These are phyloP conservation scores for Didymella pomorum DNA, from an alignment of 2,329 filamentous ascomycete species.

Conservation along the genomic window DNA sequence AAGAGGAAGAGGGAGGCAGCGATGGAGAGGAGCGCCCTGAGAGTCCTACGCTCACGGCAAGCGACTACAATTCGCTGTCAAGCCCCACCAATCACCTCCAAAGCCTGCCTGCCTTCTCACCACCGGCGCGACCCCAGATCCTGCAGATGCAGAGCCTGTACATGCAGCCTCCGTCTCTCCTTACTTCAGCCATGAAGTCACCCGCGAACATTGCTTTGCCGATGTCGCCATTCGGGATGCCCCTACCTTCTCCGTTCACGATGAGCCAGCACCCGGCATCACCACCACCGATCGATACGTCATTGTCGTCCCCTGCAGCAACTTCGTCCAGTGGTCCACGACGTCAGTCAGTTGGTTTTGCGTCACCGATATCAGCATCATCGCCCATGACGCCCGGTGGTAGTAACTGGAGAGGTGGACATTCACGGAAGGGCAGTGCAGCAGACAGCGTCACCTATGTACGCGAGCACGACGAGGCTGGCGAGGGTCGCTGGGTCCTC, in stretches of 20 bases:
- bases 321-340: constrained; percentile 34
- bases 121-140: constrained; percentile 30
- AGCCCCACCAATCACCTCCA: constrained; percentile 30
- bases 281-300: constrained; percentile 36
- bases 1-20: constrained; percentile 24
- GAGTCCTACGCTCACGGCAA: constrained; percentile 44
- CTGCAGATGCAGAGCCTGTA: constrained; percentile 33
- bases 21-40: constrained; percentile 34
- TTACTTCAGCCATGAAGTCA: constrained; percentile 24
- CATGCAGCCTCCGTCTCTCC: constrained; percentile 22
- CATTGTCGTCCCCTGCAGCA: constrained; percentile 36
- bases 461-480: constrained; percentile 66
- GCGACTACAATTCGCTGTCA: constrained; percentile 41
- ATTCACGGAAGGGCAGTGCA: constrained; percentile 56
- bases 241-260: constrained; percentile 37
- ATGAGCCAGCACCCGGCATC: constrained; percentile 30
- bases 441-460: constrained; percentile 75
- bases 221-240: constrained; percentile 36
- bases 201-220: constrained; percentile 32
- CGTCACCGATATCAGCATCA: constrained; percentile 44
- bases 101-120: constrained; percentile 14
- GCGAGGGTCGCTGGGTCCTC: constrained; percentile 70
- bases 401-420: constrained; percentile 40
- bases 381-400: constrained; percentile 45
- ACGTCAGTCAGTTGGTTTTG: constrained; percentile 42